Conservation (phyloP, 1,284 basidiomycete species). For the Puccinia horiana region DNA sequence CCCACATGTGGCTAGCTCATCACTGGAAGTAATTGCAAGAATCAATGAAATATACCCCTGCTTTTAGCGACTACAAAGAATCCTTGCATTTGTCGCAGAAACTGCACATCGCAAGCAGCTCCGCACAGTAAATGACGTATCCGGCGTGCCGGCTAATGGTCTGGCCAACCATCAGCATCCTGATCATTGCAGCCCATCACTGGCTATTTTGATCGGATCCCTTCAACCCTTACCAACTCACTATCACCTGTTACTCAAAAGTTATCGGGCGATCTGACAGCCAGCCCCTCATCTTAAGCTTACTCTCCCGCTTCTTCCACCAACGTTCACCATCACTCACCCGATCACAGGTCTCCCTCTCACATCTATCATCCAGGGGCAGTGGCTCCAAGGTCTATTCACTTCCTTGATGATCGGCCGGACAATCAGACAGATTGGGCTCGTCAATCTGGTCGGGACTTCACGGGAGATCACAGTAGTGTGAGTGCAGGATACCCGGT, state of each 20-base stretch:
- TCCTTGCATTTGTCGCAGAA: too few species aligned
- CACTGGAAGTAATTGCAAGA: too few species aligned
- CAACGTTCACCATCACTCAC: background rate
- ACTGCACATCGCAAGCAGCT: background rate
- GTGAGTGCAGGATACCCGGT: background rate
- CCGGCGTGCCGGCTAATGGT: too few species aligned
- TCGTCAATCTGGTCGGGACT: background rate
- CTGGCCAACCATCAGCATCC: too few species aligned
- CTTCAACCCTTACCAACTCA: background rate
- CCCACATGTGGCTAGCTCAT: too few species aligned
- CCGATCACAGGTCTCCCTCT: background rate
- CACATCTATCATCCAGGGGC: slow-evolving; percentile 6
- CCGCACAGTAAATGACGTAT: too few species aligned
- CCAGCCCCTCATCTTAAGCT: background rate
- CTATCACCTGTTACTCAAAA: background rate
- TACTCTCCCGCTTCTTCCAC: slow-evolving; percentile 9
- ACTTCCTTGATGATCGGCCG: background rate
- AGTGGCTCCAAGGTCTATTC: background rate
- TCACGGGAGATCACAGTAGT: background rate
- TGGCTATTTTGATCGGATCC: background rate
- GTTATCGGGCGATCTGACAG: background rate
- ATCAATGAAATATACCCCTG: too few species aligned
- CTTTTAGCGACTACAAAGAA: too few species aligned
- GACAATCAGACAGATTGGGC: background rate
- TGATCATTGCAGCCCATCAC: slow-evolving; percentile 24